A percentile compares a stretch with the other conserved stretches of the same genome.
phyloP scores from a whole-genome alignment of 768 basidiomycete species.

The Coprinellus micaceus region DNA sequence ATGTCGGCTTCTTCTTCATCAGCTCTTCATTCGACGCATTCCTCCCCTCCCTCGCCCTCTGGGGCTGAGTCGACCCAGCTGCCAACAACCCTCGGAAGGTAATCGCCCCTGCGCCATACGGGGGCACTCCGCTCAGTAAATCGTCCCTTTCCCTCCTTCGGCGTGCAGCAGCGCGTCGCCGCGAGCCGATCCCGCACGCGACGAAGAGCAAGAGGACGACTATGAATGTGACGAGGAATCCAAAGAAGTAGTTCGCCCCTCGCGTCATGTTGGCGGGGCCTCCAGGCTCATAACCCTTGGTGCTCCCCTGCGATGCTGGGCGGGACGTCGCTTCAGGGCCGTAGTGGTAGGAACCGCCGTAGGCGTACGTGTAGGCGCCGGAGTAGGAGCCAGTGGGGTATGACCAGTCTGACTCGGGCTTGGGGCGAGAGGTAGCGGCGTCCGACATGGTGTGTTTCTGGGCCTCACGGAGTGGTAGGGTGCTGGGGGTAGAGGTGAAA shows the following conservation, averaged over 20 bases:
- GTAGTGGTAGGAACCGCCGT: not conserved
- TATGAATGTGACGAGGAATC: conserved; percentile 49
- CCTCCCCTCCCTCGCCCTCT: conserved; percentile 2
- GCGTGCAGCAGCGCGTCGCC: conserved; percentile 34
- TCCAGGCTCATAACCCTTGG: not conserved
- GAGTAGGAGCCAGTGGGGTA: not conserved
- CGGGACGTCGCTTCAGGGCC: not conserved
- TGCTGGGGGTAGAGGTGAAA: too few species aligned
- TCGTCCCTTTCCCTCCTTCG: conserved; percentile 18
- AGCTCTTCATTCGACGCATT: not conserved
- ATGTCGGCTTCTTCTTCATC: conserved; percentile 8
- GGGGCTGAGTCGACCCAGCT: conserved; percentile 6
- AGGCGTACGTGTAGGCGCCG: not conserved
- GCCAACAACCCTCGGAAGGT: conserved; percentile 1
- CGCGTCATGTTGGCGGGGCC: conserved; percentile 15
- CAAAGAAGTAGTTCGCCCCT: conserved; percentile 47
- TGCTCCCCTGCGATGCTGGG: not conserved
- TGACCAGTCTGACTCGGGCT: not conserved
- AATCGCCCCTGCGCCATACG: conserved; percentile 2
- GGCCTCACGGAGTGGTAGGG: too few species aligned
- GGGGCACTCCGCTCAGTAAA: conserved; percentile 15
- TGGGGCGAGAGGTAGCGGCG: not conserved
- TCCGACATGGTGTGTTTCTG: not conserved
- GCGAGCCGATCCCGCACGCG: conserved; percentile 46
- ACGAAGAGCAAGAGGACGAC: conserved; percentile 48